These are phyloP conservation scores for Akebia trifoliata DNA, from an alignment of 164 flowering plant genomes.

Conservation along the genomic window DNA sequence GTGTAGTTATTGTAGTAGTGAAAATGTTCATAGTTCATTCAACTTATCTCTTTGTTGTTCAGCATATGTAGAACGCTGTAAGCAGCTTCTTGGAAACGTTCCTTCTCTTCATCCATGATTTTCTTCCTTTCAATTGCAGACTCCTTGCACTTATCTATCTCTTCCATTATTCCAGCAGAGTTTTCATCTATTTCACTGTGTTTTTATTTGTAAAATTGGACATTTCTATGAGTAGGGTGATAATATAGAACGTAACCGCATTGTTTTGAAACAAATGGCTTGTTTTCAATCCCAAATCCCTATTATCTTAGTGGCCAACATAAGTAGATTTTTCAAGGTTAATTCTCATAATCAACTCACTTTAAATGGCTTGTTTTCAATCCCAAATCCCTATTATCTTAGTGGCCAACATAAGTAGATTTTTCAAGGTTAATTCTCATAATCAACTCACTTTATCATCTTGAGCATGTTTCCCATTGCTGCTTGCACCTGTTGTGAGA, in stretches of 20 bases:
- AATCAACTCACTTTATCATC: conserved; percentile 46
- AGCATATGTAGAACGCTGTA: conserved; percentile 66
- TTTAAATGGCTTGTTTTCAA: no score
- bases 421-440: background rate
- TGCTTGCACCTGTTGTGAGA: conserved; percentile 52
- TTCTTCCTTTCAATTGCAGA: conserved; percentile 54
- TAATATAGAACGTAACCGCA: no score
- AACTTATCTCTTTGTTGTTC: conserved; percentile 17
- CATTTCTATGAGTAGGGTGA: background rate
- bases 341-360: conserved; percentile 28
- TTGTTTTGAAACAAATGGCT: no score
- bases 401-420: background rate
- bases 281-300: background rate
- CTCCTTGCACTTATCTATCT: conserved; percentile 66
- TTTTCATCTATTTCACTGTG: conserved; percentile 29
- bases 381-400: background rate
- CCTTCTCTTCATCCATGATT: conserved; percentile 69
- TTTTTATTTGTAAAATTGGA: background rate
- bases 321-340: background rate
- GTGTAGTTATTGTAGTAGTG: background rate
- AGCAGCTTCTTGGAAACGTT: conserved; percentile 71
- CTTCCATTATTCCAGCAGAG: conserved; percentile 61
- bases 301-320: background rate
- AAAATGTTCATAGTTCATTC: background rate
- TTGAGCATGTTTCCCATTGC: conserved; percentile 70